A percentile compares a stretch with the other conserved stretches of the same genome.
Conservation (phyloP, 306 rosid species). For the Medicago arabica region DNA sequence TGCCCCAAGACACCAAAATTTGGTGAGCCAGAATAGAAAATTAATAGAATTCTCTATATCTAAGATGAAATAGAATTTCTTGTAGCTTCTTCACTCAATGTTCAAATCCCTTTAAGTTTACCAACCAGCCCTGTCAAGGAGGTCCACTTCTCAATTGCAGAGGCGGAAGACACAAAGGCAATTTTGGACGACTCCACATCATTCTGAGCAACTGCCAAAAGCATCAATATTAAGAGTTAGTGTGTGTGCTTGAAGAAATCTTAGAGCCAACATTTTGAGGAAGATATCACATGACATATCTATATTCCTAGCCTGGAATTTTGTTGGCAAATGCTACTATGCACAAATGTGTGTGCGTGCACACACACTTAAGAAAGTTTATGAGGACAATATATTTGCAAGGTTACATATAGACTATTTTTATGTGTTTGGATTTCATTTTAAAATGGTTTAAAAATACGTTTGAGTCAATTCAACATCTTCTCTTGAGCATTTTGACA, state of each 20-base stretch:
- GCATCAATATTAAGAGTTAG: slow-evolving; percentile 37
- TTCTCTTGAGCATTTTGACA: too few relatives aligned
- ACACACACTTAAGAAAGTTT: background rate
- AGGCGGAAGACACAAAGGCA: slow-evolving; percentile 82
- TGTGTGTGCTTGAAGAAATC: background rate
- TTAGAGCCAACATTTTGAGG: background rate
- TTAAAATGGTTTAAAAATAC: too few relatives aligned
- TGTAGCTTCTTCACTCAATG: slow-evolving; percentile 48
- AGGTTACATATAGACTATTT: background rate
- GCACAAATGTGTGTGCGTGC: background rate
- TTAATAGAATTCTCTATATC: slow-evolving; percentile 31
- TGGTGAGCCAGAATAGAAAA: slow-evolving; percentile 33
- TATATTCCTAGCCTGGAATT: background rate
- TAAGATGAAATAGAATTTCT: slow-evolving; percentile 26
- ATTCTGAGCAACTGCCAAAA: slow-evolving; percentile 65
- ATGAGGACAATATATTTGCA: background rate
- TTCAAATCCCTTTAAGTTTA: slow-evolving; percentile 85
- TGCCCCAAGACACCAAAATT: slow-evolving; percentile 27
- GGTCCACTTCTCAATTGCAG: slow-evolving; percentile 94
- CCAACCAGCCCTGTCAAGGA: slow-evolving; percentile 71
- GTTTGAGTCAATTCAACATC: too few relatives aligned
- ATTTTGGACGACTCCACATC: slow-evolving; percentile 85
- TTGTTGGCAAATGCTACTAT: slow-evolving; percentile 13
- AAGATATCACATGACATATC: background rate
- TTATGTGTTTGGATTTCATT: too few relatives aligned